Evolutionary conservation across 2,329 filamentous ascomycete genomes (phyloP), one percentile per base, ranked within the genome.

Genomic region (Paracorniculantispora psalliotae): DNA sequence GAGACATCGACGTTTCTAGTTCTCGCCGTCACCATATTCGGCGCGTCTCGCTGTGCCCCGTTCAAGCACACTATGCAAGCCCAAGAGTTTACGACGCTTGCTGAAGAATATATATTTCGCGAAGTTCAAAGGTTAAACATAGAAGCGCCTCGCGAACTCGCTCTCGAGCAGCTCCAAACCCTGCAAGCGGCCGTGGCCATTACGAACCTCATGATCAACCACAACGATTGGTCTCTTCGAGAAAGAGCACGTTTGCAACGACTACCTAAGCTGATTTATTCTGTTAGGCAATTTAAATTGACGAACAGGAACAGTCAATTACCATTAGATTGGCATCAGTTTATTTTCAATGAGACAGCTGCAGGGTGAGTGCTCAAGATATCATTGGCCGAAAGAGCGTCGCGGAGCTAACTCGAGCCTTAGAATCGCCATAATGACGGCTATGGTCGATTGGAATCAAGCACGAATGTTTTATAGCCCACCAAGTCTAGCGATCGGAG

Each of bases 171-270:
- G 37, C 50, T 53, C 2, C 37, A 43, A 37, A 43, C 37, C 15
- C 8, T 53, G 5, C 50, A 53, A 21, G 50, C 50, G 1, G 50
- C 50, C 1, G 50, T 43, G 2, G 50, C 50, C 23, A 43, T 53
- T 2, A 30, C 50, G 15, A 53, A 53, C 37, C 21, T 53, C 9
- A 53, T 53, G 50, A 53, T 53, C 19, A 53, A 53, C 17, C 50
- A 53, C 37, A 53, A 53, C 23, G 25, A 53, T 13, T 41, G 35
- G 35, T 30, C 23, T 1, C 25, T 53, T n/a, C 35, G 50, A 13
- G 37, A 53, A 30, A 43, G 37, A 17, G 50, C 21, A 4, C 35
- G 50, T 1, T 5, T 53, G 17, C 43, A 30, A 15, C n/a, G 50
- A 10, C 49, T 52, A 21, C 49, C 49, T 2, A n/a, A 13, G 2